Evolutionary conservation across 352 stramenopile species (phyloP).

Genomic region (Phytophthora cactorum): DNA sequence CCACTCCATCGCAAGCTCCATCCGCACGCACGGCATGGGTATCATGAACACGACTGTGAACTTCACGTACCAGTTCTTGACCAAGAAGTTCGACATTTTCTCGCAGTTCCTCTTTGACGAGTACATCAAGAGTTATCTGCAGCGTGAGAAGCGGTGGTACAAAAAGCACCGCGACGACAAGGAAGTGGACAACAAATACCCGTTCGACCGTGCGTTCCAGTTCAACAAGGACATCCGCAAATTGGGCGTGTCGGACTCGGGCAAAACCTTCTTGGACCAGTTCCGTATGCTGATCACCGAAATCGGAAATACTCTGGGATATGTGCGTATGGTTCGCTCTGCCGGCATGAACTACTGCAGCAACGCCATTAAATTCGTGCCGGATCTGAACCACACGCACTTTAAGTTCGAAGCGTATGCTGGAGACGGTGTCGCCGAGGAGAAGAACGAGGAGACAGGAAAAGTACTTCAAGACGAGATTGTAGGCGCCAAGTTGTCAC

Average conservation of each 20-base stretch:
- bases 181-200: conserved; percentile 94
- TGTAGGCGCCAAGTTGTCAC: conserved; percentile 69
- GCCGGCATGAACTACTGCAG: conserved; percentile 94
- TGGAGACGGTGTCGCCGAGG: conserved; percentile 60
- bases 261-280: conserved; percentile 90
- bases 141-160: conserved; percentile 94
- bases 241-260: conserved; percentile 83
- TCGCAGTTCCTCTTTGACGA: conserved; percentile 95
- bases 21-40: conserved; percentile 95
- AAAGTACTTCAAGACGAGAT: conserved; percentile 53
- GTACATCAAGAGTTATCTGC: conserved; percentile 94
- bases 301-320: conserved; percentile 94
- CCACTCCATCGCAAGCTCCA: conserved; percentile 89
- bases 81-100: conserved; percentile 92
- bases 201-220: conserved; percentile 89
- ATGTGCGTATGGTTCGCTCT: conserved; percentile 93
- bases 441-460: conserved; percentile 67
- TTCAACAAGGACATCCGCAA: conserved; percentile 94
- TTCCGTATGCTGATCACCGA: conserved; percentile 93
- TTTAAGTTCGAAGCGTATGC: conserved; percentile 84
- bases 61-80: conserved; percentile 95
- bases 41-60: conserved; percentile 97
- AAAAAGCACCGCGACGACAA: conserved; percentile 91
- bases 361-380: conserved; percentile 93
- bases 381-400: conserved; percentile 88